A percentile compares a stretch with the other conserved stretches of the same genome.
These are phyloP conservation scores for Chaetomium sp. DNA, from an alignment of 2,329 filamentous ascomycete genomes.

Conservation along the genomic window DNA sequence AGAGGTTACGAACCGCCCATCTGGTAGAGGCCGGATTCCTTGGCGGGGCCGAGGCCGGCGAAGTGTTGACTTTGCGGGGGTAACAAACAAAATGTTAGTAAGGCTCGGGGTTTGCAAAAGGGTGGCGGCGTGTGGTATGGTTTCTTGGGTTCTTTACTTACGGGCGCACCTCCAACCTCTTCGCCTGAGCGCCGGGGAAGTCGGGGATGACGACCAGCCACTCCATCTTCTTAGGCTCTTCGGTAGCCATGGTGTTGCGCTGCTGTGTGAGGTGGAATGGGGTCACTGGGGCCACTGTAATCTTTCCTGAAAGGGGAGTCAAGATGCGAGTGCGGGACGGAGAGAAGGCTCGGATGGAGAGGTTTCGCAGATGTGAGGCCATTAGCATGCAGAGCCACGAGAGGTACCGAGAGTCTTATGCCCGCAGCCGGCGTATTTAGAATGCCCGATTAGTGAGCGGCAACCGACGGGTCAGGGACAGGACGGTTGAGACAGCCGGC, in stretches of 20 bases:
- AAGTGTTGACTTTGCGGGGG: conserved; percentile 52
- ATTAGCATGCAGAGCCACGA: conserved; percentile 4
- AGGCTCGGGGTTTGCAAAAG: background rate
- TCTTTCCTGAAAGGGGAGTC: background rate
- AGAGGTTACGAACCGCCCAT: conserved; percentile 60
- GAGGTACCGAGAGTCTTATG: conserved; percentile 2
- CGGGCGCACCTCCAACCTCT: conserved; percentile 63
- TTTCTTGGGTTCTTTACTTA: conserved; percentile 43
- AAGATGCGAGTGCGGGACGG: background rate
- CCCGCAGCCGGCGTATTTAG: conserved; percentile 4
- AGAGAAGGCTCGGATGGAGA: conserved; percentile 10
- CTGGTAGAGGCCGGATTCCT: conserved; percentile 60
- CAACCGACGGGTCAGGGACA: conserved; percentile 15
- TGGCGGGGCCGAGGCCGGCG: conserved; percentile 52
- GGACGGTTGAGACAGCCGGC: background rate
- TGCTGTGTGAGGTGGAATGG: conserved; percentile 2
- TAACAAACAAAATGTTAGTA: background rate
- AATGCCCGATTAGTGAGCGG: conserved; percentile 19
- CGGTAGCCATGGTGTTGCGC: conserved; percentile 31
- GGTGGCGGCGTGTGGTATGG: background rate
- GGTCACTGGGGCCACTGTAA: background rate
- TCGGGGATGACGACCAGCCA: conserved; percentile 72
- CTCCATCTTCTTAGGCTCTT: conserved; percentile 55
- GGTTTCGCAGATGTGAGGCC: conserved; percentile 19
- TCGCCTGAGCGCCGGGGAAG: conserved; percentile 59